A percentile compares a stretch with the other conserved stretches of the same genome.
phyloP scores from a whole-genome alignment of 1,284 basidiomycete genomes.

The Ustilago sp. region DNA sequence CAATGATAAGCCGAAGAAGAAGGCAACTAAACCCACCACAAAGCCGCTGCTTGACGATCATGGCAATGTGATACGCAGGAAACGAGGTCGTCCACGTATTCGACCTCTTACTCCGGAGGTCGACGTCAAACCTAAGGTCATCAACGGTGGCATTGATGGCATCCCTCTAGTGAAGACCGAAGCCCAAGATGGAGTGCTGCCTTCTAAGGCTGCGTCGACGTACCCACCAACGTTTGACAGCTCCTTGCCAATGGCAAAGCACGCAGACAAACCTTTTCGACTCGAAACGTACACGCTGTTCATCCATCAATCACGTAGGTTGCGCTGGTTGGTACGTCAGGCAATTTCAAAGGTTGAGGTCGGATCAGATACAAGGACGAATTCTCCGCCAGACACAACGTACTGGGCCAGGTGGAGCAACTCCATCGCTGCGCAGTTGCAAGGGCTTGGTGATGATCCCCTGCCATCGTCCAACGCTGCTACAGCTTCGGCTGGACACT shows the following conservation, averaged over 20 bases:
- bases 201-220: not conserved
- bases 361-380: not conserved
- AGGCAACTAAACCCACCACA: not conserved
- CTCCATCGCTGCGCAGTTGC: conserved; percentile 17
- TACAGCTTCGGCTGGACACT: not conserved
- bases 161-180: conserved; percentile 14
- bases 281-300: conserved; percentile 38
- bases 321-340: conserved; percentile 25
- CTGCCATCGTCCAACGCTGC: not conserved
- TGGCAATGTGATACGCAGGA: conserved; percentile 8
- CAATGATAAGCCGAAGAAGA: conserved; percentile 1
- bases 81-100: conserved; percentile 19
- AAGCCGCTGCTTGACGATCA: conserved; percentile 9
- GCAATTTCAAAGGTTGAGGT: conserved; percentile 13
- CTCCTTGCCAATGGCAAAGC: conserved; percentile 13
- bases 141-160: not conserved
- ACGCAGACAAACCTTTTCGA: conserved; percentile 11
- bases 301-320: conserved; percentile 16
- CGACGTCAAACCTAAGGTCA: not conserved
- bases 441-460: not conserved
- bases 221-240: not conserved
- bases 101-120: not conserved
- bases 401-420: conserved; percentile 29
- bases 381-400: not conserved
- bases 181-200: not conserved